A percentile compares a stretch with the other conserved stretches of the same genome.
Conservation (phyloP, 2,329 filamentous ascomycete species). For the Lizonia empirigonia region DNA sequence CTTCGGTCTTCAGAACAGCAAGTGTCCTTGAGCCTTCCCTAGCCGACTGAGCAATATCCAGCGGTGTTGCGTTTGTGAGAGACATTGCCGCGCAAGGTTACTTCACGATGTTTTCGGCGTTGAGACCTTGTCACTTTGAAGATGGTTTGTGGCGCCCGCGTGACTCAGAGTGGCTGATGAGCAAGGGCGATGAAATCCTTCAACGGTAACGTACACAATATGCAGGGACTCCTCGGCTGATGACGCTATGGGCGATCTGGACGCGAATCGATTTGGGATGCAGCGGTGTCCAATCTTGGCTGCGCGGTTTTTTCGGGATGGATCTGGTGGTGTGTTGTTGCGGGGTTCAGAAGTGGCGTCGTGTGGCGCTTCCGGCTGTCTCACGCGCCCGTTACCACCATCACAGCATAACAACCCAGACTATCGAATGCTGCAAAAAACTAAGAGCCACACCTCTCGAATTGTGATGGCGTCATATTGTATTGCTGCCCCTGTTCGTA, state of each 20-base stretch:
- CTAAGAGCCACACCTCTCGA: not conserved
- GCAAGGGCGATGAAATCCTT: slow-evolving; percentile 19
- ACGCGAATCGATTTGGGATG: slow-evolving; percentile 13
- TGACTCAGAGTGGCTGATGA: slow-evolving; percentile 35
- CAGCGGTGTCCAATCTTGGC: slow-evolving; percentile 21
- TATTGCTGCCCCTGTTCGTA: slow-evolving; percentile 7
- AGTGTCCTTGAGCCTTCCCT: slow-evolving; percentile 82
- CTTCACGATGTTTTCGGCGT: slow-evolving; percentile 18
- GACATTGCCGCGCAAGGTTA: slow-evolving; percentile 63
- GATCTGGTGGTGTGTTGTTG: slow-evolving; percentile 33
- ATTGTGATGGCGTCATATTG: slow-evolving; percentile 9
- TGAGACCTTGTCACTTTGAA: slow-evolving; percentile 24
- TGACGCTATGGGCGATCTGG: slow-evolving; percentile 21
- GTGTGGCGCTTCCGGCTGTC: slow-evolving; percentile 1
- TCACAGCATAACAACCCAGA: not conserved
- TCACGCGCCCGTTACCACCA: not conserved
- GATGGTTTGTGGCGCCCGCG: slow-evolving; percentile 21
- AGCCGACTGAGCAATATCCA: slow-evolving; percentile 76
- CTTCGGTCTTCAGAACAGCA: slow-evolving; percentile 74
- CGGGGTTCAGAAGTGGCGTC: slow-evolving; percentile 22
- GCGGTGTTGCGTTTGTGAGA: slow-evolving; percentile 81
- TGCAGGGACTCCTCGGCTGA: slow-evolving; percentile 30
- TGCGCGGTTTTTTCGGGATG: slow-evolving; percentile 11
- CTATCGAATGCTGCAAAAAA: not conserved
- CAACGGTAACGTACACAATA: slow-evolving; percentile 26